A percentile compares a stretch with the other conserved stretches of the same genome.
phyloP scores from a whole-genome alignment of 768 basidiomycete species.

The Asterophora parasitica region DNA sequence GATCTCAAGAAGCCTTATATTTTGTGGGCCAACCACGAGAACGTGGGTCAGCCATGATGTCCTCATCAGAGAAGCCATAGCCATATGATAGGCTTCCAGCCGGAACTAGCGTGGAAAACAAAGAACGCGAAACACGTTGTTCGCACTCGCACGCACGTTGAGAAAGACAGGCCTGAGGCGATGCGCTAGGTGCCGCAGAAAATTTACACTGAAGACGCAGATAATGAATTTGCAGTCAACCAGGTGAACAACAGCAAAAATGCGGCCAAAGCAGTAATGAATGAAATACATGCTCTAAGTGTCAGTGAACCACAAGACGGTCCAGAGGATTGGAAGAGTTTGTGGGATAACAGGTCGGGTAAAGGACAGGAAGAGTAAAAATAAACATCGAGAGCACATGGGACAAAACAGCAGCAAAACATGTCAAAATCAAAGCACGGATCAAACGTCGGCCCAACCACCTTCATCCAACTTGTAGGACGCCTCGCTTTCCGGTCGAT shows the following conservation, averaged over 20 bases:
- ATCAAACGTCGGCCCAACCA: conserved; percentile 81
- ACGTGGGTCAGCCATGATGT: conserved; percentile 6
- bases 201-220: no score
- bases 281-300: neutral
- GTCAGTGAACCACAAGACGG: no score
- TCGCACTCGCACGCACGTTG: conserved; percentile 1
- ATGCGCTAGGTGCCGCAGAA: neutral
- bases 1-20: no score
- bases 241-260: neutral
- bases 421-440: neutral
- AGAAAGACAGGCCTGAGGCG: neutral
- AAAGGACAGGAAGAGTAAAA: neutral
- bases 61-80: neutral
- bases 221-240: neutral
- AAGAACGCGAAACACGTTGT: neutral
- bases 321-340: no score
- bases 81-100: neutral
- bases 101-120: neutral
- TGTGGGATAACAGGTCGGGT: neutral
- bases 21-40: neutral
- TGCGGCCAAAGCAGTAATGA: neutral
- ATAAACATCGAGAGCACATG: neutral
- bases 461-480: conserved; percentile 90
- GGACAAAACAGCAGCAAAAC: neutral
- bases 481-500: conserved; percentile 85